A percentile compares a stretch with the other conserved stretches of the same genome.
Evolutionary conservation across 1,139 yeast genomes (phyloP).

Genomic region (Kodamaea sp.): DNA sequence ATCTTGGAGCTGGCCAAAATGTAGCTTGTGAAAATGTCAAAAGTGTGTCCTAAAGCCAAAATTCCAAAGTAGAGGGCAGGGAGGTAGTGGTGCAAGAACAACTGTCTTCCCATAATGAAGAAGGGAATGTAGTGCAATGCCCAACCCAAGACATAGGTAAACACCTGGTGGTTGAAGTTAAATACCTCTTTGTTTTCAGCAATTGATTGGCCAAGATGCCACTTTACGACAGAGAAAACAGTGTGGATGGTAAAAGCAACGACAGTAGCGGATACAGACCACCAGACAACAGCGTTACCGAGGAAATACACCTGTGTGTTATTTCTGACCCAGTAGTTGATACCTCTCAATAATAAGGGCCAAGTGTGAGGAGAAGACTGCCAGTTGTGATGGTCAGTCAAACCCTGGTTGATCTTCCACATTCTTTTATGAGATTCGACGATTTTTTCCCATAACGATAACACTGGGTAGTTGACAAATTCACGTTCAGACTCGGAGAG

Average conservation of each 20-base stretch:
- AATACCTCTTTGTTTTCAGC: conserved; percentile 56
- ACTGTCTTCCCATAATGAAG: conserved; percentile 89
- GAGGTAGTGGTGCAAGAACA: conserved; percentile 89
- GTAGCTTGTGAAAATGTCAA: conserved; percentile 65
- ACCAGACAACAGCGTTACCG: conserved; percentile 93
- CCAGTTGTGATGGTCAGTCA: conserved; percentile 83
- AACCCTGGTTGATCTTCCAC: conserved; percentile 89
- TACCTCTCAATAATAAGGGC: conserved; percentile 90
- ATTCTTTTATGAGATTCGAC: conserved; percentile 78
- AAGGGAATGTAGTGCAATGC: conserved; percentile 82
- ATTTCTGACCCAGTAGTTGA: conserved; percentile 87
- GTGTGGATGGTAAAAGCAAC: conserved; percentile 56
- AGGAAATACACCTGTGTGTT: conserved; percentile 79
- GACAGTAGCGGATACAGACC: conserved; percentile 68
- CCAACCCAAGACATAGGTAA: conserved; percentile 80
- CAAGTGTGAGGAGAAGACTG: conserved; percentile 87
- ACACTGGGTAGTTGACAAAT: conserved; percentile 56
- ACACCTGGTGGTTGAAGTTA: conserved; percentile 70
- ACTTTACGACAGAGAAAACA: conserved; percentile 59
- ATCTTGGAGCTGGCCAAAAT: conserved; percentile 37
- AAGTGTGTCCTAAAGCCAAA: conserved; percentile 77
- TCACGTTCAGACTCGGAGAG: conserved; percentile 27
- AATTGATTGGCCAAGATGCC: conserved; percentile 68
- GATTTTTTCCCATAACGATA: conserved; percentile 69
- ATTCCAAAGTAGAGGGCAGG: conserved; percentile 90